A percentile compares a stretch with the other conserved stretches of the same genome.
Evolutionary conservation across 139 green algal species (phyloP).

Genomic region (Tetratostichococcus sp.): DNA sequence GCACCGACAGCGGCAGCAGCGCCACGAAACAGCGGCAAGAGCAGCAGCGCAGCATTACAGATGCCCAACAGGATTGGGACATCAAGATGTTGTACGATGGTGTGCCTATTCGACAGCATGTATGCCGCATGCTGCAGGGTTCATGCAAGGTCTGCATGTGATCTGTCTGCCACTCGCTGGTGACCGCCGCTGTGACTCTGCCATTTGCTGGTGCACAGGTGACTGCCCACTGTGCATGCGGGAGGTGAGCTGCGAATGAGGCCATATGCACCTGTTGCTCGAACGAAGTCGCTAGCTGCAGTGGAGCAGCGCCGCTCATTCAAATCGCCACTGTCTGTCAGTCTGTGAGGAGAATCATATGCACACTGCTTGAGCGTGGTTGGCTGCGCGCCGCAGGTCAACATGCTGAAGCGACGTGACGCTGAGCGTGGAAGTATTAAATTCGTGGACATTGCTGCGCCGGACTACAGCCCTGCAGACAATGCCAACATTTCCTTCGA

Average conservation of each 20-base stretch:
- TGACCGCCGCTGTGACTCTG: no score
- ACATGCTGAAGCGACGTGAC: conserved; percentile 79
- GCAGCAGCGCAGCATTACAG: neutral
- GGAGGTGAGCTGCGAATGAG: conserved; percentile 53
- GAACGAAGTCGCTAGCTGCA: no score
- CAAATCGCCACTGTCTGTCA: no score
- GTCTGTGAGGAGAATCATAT: neutral
- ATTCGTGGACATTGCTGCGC: conserved; percentile 87
- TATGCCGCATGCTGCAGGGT: no score
- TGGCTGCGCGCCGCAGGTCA: conserved; percentile 6
- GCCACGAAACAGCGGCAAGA: neutral
- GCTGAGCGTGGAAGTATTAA: conserved; percentile 59
- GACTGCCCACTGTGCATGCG: conserved; percentile 91
- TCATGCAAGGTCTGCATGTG: no score
- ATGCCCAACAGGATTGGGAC: conserved; percentile 30
- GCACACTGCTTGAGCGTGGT: no score
- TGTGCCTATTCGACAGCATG: neutral
- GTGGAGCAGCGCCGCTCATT: no score
- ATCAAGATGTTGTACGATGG: conserved; percentile 80
- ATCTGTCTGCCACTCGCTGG: no score
- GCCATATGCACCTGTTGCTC: no score
- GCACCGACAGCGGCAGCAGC: neutral
- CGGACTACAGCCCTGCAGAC: conserved; percentile 57
- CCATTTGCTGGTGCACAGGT: conserved; percentile 64
- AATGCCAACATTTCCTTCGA: conserved; percentile 80